Evolutionary conservation across 306 rosid genomes (phyloP), one percentile per base, ranked within the genome.

Genomic region (Cicer judaicum): DNA sequence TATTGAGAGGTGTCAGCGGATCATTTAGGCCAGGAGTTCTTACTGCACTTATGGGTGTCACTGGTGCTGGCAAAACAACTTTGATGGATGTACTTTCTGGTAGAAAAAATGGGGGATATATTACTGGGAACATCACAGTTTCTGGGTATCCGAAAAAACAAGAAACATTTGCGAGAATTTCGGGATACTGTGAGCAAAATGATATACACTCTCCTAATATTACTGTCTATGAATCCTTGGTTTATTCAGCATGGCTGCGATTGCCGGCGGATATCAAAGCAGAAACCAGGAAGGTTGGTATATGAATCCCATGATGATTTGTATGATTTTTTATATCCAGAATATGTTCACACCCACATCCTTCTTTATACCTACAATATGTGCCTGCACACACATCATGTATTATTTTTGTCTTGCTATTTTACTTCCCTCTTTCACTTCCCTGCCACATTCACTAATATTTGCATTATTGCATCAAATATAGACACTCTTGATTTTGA

Each of bases 61-160:
- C 86, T 62, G 93, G 93, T 24, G 93, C 93, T 7, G 93, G 93
- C 29, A 86, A 84, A 71, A 86, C 93, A 62, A 89, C 93, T n/a
- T 76, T 89, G 59, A 65, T 89, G 86, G 93, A 89, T 81, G 93
- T 86, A 5, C 83, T 89, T 46, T 87, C 87, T 3, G 93, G 90
- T 71, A 81, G 93, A 64, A 89, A 89, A 81, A 89, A 81, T 0
- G 83, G 84, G 40, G 93, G 93, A 7, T 63, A 57, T 55, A 85
- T 83, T 7, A 81, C 81, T 56, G 93, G 93, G 36, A 88, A 62
- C 71, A 77, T 89, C 34, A 85, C 60, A 63, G 65, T 89, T 50
- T 88, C 86, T 8, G 93, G 90, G 16, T 72, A 80, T 21, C 88
- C 86, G 10, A 88, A 88, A 81, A 85, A 76, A 16, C 93, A 89